Percentiles rank a stretch among this genome's conserved stretches.
Conservation (phyloP, 2,329 filamentous ascomycete species). For the Talaromyces verruculosus region DNA sequence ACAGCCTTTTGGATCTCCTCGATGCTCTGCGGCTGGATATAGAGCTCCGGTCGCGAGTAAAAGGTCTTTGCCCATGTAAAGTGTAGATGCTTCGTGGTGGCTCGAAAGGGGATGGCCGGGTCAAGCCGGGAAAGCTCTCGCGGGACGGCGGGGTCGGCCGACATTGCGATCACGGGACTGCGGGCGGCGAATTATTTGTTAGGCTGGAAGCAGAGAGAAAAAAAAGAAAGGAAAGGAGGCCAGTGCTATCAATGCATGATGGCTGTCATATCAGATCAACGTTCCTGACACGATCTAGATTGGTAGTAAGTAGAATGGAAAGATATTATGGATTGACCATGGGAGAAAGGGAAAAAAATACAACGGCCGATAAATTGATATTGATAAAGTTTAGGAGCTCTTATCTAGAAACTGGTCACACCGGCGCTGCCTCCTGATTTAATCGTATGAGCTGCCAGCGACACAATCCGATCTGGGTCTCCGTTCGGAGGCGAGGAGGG, state of each 20-base stretch:
- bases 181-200: not conserved
- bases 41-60: constrained; percentile 83
- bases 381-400: constrained; percentile 8
- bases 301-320: not conserved
- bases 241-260: constrained; percentile 13
- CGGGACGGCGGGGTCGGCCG: constrained; percentile 49
- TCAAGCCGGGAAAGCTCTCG: constrained; percentile 60
- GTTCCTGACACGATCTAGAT: not conserved
- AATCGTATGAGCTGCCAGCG: not conserved
- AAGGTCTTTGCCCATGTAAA: constrained; percentile 95
- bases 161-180: constrained; percentile 11
- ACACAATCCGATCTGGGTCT: not conserved
- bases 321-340: not conserved
- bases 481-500: constrained; percentile 3
- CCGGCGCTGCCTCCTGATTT: not conserved
- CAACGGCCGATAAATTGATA: not conserved
- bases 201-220: not conserved
- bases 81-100: constrained; percentile 70
- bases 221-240: constrained; percentile 1
- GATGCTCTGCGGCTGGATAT: constrained; percentile 77
- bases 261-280: not conserved
- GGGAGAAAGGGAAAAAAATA: not conserved
- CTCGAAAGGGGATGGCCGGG: constrained; percentile 71
- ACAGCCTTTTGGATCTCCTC: constrained; percentile 81
- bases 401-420: not conserved